These are phyloP conservation scores for Leccinum angustisporum DNA, from an alignment of 1,284 basidiomycete genomes.

Conservation along the genomic window DNA sequence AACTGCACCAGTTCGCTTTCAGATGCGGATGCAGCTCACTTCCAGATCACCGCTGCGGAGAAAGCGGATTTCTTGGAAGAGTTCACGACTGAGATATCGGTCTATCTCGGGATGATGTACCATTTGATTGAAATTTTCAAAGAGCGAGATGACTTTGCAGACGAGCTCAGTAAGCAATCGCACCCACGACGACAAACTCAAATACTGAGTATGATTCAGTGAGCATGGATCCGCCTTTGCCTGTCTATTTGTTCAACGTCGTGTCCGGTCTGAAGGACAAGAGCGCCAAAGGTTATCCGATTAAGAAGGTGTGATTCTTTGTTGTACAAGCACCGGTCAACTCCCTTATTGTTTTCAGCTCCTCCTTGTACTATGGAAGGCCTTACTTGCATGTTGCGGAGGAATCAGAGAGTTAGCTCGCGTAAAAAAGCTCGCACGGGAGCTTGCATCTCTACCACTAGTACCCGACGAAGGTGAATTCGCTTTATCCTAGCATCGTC, in stretches of 20 bases:
- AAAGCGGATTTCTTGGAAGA: slow-evolving; percentile 82
- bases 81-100: slow-evolving; percentile 86
- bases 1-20: slow-evolving; percentile 56
- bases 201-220: slow-evolving; percentile 50
- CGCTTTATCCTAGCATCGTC: not conserved
- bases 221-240: slow-evolving; percentile 92
- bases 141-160: slow-evolving; percentile 88
- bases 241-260: slow-evolving; percentile 88
- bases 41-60: slow-evolving; percentile 67
- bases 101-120: slow-evolving; percentile 91
- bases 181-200: slow-evolving; percentile 11
- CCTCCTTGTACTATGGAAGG: slow-evolving; percentile 96
- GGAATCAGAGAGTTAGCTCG: slow-evolving; percentile 85
- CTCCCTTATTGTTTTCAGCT: slow-evolving; percentile 50
- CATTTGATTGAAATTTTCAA: slow-evolving; percentile 92
- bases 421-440: slow-evolving; percentile 84
- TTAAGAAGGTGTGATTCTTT: slow-evolving; percentile 74
- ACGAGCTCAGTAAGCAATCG: slow-evolving; percentile 81
- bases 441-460: slow-evolving; percentile 71
- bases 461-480: slow-evolving; percentile 61
- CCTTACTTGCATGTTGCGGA: slow-evolving; percentile 88
- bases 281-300: slow-evolving; percentile 92
- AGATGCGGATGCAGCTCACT: slow-evolving; percentile 67
- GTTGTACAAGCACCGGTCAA: not conserved
- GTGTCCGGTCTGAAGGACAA: slow-evolving; percentile 91